These are phyloP conservation scores for Ophiostoma sp. DNA, from an alignment of 2,329 filamentous ascomycete genomes.

Conservation along the genomic window DNA sequence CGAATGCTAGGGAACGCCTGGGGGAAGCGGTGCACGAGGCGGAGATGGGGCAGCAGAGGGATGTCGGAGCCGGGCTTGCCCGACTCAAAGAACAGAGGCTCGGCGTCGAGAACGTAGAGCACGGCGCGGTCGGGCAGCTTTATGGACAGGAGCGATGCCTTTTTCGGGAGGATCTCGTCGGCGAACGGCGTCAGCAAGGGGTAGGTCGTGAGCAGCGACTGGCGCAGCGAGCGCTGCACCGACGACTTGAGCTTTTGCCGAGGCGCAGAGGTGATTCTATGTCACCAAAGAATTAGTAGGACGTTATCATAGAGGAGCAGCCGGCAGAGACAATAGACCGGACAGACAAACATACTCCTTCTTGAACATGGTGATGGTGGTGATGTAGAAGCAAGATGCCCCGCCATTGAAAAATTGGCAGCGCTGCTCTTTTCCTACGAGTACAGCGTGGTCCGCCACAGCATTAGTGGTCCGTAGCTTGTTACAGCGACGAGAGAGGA, in stretches of 20 bases:
- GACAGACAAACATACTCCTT: slow-evolving; percentile 62
- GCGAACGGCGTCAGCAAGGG: slow-evolving; percentile 81
- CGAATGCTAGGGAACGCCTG: slow-evolving; percentile 75
- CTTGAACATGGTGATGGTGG: slow-evolving; percentile 65
- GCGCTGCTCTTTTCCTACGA: slow-evolving; percentile 1
- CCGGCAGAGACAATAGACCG: no score
- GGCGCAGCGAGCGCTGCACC: slow-evolving; percentile 71
- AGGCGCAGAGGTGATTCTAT: slow-evolving; percentile 2
- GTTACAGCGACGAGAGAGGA: neutral
- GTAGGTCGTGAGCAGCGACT: slow-evolving; percentile 76
- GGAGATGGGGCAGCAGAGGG: slow-evolving; percentile 78
- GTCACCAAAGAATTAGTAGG: neutral
- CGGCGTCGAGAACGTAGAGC: slow-evolving; percentile 74
- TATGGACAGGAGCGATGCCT: slow-evolving; percentile 80
- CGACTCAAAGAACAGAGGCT: slow-evolving; percentile 88
- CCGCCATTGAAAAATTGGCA: slow-evolving; percentile 19
- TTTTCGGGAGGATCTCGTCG: slow-evolving; percentile 93
- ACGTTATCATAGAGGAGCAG: neutral
- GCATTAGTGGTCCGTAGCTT: neutral
- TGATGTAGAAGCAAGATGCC: slow-evolving; percentile 13
- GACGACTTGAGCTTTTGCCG: slow-evolving; percentile 17
- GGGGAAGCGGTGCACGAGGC: slow-evolving; percentile 85
- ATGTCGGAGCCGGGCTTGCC: slow-evolving; percentile 36
- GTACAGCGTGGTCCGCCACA: slow-evolving; percentile 8
- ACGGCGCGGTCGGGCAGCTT: slow-evolving; percentile 89